phyloP scores from a whole-genome alignment of 2,329 filamentous ascomycete species.

The Decorospora gaudefroyi region DNA sequence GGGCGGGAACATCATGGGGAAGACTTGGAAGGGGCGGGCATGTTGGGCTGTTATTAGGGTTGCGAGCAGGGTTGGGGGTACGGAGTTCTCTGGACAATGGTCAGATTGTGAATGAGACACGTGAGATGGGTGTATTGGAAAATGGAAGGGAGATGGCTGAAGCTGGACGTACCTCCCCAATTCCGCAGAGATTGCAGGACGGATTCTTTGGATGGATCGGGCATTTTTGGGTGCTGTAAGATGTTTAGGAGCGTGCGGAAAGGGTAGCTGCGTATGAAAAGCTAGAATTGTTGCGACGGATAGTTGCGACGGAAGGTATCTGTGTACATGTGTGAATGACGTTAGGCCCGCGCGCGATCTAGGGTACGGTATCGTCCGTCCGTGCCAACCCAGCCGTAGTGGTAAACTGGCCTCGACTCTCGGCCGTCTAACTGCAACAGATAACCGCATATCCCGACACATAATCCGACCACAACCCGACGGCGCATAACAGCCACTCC shows the following conservation, averaged over 20 bases:
- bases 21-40: constrained; percentile 65
- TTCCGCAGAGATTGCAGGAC: constrained; percentile 53
- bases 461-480: constrained; percentile 1
- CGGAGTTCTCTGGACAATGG: constrained; percentile 60
- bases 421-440: constrained; percentile 21
- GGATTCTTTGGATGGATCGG: constrained; percentile 46
- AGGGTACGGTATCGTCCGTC: constrained; percentile 14
- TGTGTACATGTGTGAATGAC: constrained; percentile 29
- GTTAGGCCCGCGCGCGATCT: constrained; percentile 26
- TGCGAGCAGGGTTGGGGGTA: constrained; percentile 67
- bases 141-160: no score
- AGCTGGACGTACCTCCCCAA: constrained; percentile 57
- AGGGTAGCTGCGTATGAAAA: background rate
- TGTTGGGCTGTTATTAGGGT: constrained; percentile 69
- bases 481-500: background rate
- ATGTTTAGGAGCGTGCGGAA: background rate
- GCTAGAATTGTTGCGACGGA: no score
- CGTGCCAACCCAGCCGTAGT: constrained; percentile 30
- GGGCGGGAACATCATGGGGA: constrained; percentile 70
- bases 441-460: constrained; percentile 22
- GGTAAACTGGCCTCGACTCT: constrained; percentile 37
- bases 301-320: background rate
- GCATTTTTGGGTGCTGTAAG: constrained; percentile 39
- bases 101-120: background rate
- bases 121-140: background rate